Percentiles rank a stretch among this genome's conserved stretches.
phyloP scores from a whole-genome alignment of 2,329 filamentous ascomycete species.

The Dactylellina leptospora region DNA sequence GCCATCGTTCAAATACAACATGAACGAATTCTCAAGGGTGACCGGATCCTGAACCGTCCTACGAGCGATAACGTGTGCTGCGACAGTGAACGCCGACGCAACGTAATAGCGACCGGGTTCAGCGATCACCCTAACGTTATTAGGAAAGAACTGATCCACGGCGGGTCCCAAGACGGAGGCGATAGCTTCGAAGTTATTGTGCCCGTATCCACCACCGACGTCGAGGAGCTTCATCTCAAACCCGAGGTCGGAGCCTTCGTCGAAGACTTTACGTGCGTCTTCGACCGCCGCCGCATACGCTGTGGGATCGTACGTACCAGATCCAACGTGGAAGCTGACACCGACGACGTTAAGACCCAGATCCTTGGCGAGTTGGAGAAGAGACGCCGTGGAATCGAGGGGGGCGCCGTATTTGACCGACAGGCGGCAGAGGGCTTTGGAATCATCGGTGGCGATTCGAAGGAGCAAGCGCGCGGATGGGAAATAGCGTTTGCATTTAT shows the following conservation, averaged over 20 bases:
- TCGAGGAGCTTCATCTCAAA: slow-evolving; percentile 87
- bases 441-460: slow-evolving; percentile 95
- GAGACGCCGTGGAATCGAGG: slow-evolving; percentile 78
- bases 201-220: slow-evolving; percentile 90
- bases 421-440: slow-evolving; percentile 88
- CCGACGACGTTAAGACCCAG: slow-evolving; percentile 90
- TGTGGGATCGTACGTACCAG: slow-evolving; percentile 89
- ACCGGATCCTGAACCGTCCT: slow-evolving; percentile 78
- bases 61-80: slow-evolving; percentile 93
- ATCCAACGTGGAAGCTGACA: slow-evolving; percentile 97
- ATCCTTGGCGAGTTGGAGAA: slow-evolving; percentile 80
- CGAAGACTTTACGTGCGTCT: slow-evolving; percentile 88
- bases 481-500: slow-evolving; percentile 94
- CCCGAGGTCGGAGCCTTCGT: slow-evolving; percentile 79
- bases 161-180: slow-evolving; percentile 79
- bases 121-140: slow-evolving; percentile 84
- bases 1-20: slow-evolving; percentile 97
- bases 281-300: slow-evolving; percentile 90
- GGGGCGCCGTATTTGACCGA: slow-evolving; percentile 98
- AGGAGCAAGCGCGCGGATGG: slow-evolving; percentile 90
- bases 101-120: slow-evolving; percentile 98
- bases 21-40: slow-evolving; percentile 77
- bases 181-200: slow-evolving; percentile 91
- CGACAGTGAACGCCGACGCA: slow-evolving; percentile 88
- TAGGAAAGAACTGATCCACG: slow-evolving; percentile 87